These are phyloP conservation scores for Mycosphaerella arachidis DNA, from an alignment of 2,329 filamentous ascomycete genomes.

Conservation along the genomic window DNA sequence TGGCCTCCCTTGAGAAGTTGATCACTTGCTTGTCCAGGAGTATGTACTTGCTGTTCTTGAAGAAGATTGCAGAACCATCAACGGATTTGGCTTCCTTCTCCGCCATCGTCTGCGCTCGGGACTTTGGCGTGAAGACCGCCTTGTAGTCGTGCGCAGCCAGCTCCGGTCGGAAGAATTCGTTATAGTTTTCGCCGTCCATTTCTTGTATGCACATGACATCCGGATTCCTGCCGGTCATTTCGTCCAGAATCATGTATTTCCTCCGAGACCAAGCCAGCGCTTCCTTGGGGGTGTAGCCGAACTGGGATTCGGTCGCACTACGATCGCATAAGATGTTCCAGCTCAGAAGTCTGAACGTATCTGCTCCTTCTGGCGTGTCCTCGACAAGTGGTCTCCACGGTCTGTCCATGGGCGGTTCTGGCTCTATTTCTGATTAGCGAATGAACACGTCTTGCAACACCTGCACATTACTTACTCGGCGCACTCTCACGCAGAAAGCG, in stretches of 20 bases:
- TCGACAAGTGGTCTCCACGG: conserved; percentile 72
- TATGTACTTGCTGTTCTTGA: conserved; percentile 91
- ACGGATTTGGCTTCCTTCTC: conserved; percentile 85
- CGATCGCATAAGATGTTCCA: conserved; percentile 97
- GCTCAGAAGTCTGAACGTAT: conserved; percentile 79
- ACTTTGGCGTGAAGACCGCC: conserved; percentile 88
- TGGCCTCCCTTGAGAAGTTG: conserved; percentile 85
- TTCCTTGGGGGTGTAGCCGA: conserved; percentile 81
- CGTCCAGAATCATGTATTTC: conserved; percentile 74
- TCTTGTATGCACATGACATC: conserved; percentile 94
- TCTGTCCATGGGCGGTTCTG: conserved; percentile 70
- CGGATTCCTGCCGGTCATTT: conserved; percentile 72
- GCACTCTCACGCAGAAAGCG: conserved; percentile 77
- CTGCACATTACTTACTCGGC: conserved; percentile 58
- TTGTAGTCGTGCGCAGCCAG: conserved; percentile 86
- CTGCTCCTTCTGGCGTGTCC: conserved; percentile 38
- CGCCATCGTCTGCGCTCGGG: conserved; percentile 83
- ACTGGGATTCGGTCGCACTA: conserved; percentile 77
- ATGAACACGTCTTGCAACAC: neutral
- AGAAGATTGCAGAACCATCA: conserved; percentile 95
- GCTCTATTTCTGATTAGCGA: conserved; percentile 51
- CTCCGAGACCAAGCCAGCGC: conserved; percentile 86
- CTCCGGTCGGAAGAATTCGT: conserved; percentile 83
- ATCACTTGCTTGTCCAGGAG: conserved; percentile 90
- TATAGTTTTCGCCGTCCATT: conserved; percentile 85